Percentiles rank a stretch among this genome's conserved stretches.
These are phyloP conservation scores for Hawksworthiomyces lignivorus DNA, from an alignment of 2,329 filamentous ascomycete species.

Conservation along the genomic window DNA sequence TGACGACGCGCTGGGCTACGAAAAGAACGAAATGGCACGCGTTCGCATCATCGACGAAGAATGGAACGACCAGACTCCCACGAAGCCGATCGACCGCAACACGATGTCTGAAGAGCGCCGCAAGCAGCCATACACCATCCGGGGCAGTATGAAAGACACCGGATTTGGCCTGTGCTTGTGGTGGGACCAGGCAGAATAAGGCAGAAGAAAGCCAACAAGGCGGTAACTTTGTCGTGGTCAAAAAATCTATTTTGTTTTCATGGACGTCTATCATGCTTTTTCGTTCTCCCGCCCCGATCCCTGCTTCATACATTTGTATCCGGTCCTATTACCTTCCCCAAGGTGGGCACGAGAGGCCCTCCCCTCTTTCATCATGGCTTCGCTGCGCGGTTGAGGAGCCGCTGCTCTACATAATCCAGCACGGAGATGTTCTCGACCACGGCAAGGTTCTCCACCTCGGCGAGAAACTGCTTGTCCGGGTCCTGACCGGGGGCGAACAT, in stretches of 20 bases:
- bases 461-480: constrained; percentile 88
- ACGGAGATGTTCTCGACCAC: constrained; percentile 93
- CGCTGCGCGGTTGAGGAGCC: constrained; percentile 54
- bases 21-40: constrained; percentile 80
- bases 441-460: constrained; percentile 89
- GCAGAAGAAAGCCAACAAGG: background rate
- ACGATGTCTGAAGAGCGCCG: constrained; percentile 49
- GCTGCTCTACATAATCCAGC: constrained; percentile 77
- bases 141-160: constrained; percentile 54
- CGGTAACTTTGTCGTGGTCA: too few species aligned
- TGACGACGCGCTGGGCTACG: constrained; percentile 71
- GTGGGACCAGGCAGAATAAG: constrained; percentile 20
- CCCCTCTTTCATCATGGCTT: constrained; percentile 1
- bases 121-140: constrained; percentile 65
- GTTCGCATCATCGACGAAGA: constrained; percentile 80
- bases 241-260: background rate
- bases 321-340: too few species aligned
- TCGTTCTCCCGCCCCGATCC: background rate
- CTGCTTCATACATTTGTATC: too few species aligned
- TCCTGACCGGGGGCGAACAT: constrained; percentile 91
- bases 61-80: constrained; percentile 83
- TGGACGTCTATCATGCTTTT: background rate
- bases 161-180: constrained; percentile 57
- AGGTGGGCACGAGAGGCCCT: too few species aligned
- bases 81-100: constrained; percentile 54